phyloP scores from a whole-genome alignment of 164 flowering plant species.

The Vitis riparia region DNA sequence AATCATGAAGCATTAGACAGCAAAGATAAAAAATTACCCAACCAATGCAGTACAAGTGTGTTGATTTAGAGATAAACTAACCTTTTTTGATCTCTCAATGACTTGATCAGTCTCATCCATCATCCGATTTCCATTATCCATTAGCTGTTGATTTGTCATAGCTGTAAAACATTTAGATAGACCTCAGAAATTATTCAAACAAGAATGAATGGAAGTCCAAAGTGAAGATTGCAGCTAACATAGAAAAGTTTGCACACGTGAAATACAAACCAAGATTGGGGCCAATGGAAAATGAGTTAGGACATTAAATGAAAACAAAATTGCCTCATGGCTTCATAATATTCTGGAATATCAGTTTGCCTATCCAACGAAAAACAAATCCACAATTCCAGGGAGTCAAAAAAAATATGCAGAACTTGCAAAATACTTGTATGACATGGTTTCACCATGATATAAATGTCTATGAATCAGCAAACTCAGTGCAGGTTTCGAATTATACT shows the following conservation, averaged over 20 bases:
- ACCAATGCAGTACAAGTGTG: background rate
- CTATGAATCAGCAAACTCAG: no score
- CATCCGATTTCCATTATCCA: conserved; percentile 75
- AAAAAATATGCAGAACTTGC: no score
- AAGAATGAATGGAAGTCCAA: background rate
- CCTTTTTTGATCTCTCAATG: conserved; percentile 84
- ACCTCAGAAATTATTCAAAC: conserved; percentile 8
- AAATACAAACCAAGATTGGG: background rate
- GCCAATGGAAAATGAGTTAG: no score
- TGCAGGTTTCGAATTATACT: no score
- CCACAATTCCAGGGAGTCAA: no score
- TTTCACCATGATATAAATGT: no score
- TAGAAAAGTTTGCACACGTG: background rate
- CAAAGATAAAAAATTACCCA: no score
- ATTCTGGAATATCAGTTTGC: background rate
- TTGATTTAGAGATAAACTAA: conserved; percentile 13
- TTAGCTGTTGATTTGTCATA: conserved; percentile 81
- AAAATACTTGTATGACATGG: no score
- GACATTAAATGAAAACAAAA: background rate
- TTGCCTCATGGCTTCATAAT: background rate
- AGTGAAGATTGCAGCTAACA: background rate
- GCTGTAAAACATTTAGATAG: conserved; percentile 43
- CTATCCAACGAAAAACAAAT: background rate
- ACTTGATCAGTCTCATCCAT: conserved; percentile 96
- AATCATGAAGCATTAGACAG: no score